Evolutionary conservation across 305 asterid genomes (phyloP).

Genomic region (Solanum aculeatissimum): DNA sequence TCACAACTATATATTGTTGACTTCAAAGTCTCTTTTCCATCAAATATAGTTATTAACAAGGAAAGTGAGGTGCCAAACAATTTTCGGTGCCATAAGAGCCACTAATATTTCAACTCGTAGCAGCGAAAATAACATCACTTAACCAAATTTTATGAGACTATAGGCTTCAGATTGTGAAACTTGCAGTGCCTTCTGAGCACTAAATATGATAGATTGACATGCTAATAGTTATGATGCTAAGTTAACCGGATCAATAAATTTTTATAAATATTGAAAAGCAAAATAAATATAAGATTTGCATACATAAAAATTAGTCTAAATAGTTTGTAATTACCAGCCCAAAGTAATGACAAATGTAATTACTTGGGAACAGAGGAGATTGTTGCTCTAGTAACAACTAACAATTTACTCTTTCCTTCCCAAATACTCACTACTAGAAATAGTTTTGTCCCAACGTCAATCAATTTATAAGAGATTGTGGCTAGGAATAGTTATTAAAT

Average conservation of each 20-base stretch:
- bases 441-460: too few species aligned
- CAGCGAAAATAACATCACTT: background rate
- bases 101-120: background rate
- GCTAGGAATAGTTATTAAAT: too few species aligned
- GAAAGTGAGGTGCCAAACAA: background rate
- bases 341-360: background rate
- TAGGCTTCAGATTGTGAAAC: background rate
- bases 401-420: background rate
- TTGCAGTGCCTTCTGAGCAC: background rate
- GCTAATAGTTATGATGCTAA: background rate
- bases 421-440: background rate
- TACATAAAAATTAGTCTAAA: background rate
- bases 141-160: background rate
- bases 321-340: background rate
- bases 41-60: background rate
- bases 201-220: background rate
- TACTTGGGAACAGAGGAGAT: background rate
- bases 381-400: background rate
- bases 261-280: background rate
- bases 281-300: background rate
- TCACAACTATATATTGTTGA: background rate
- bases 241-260: background rate
- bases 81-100: background rate
- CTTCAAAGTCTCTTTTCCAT: background rate
- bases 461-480: too few species aligned